Conservation (phyloP, 2,329 filamentous ascomycete species). For the Arachnomyces sp. region DNA sequence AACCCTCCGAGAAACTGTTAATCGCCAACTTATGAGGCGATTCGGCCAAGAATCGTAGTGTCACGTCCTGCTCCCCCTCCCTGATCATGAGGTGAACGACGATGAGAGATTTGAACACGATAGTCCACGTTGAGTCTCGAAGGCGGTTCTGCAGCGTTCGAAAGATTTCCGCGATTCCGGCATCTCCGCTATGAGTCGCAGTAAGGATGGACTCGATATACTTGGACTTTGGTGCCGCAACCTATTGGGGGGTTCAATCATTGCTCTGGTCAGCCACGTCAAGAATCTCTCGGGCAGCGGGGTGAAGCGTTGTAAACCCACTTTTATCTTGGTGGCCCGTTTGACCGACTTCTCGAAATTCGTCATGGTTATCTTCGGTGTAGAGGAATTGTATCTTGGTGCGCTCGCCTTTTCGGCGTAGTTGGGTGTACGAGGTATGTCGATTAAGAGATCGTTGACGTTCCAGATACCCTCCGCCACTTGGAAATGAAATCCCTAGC, state of each 20-base stretch:
- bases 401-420: constrained; percentile 1
- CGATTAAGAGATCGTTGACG: neutral
- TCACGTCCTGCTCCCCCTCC: constrained; percentile 84
- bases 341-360: constrained; percentile 99
- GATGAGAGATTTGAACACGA: constrained; percentile 95
- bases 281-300: constrained; percentile 9
- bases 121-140: constrained; percentile 97
- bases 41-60: constrained; percentile 73
- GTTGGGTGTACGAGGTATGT: neutral
- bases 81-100: constrained; percentile 96
- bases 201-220: constrained; percentile 98
- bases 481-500: neutral
- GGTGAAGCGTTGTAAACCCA: constrained; percentile 31
- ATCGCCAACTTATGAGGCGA: constrained; percentile 79
- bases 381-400: constrained; percentile 54
- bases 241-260: constrained; percentile 42
- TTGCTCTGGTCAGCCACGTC: constrained; percentile 12
- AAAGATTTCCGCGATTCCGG: constrained; percentile 92
- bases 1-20: constrained; percentile 87
- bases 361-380: constrained; percentile 20
- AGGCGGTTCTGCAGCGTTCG: constrained; percentile 80
- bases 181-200: constrained; percentile 89
- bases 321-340: constrained; percentile 97
- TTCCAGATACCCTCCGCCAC: neutral
- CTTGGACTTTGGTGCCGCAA: constrained; percentile 94